phyloP scores from a whole-genome alignment of 73 alveolate species.

The Stentor coeruleus region DNA sequence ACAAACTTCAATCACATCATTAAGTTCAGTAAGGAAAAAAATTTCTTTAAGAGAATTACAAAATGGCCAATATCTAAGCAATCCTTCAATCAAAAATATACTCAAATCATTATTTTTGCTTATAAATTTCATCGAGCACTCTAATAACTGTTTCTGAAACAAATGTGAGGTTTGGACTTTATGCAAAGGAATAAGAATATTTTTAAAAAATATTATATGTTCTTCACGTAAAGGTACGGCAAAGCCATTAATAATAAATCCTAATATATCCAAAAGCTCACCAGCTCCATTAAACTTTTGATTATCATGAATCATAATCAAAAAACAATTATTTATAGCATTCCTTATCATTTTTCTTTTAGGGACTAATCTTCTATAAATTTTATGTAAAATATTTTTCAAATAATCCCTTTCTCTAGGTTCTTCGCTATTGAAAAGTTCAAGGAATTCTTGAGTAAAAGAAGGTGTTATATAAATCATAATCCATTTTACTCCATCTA shows the following conservation, averaged over 20 bases:
- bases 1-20: slow-evolving; percentile 81
- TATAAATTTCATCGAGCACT: slow-evolving; percentile 84
- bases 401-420: slow-evolving; percentile 73
- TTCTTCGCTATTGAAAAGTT: slow-evolving; percentile 73
- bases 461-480: slow-evolving; percentile 52
- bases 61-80: slow-evolving; percentile 89
- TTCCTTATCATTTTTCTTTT: slow-evolving; percentile 75
- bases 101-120: slow-evolving; percentile 68
- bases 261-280: slow-evolving; percentile 79
- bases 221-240: slow-evolving; percentile 90
- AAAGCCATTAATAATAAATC: slow-evolving; percentile 71
- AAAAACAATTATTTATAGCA: slow-evolving; percentile 85
- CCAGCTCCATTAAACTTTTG: slow-evolving; percentile 88
- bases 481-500: slow-evolving; percentile 62
- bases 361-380: slow-evolving; percentile 79
- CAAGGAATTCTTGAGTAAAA: slow-evolving; percentile 58
- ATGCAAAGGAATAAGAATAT: slow-evolving; percentile 80
- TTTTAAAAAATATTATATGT: slow-evolving; percentile 84
- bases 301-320: slow-evolving; percentile 73
- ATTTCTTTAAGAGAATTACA: slow-evolving; percentile 93
- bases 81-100: slow-evolving; percentile 71
- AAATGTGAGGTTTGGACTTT: slow-evolving; percentile 82
- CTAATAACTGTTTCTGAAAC: slow-evolving; percentile 73
- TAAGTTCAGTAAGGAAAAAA: slow-evolving; percentile 74
- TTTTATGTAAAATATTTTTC: slow-evolving; percentile 58